Percentiles rank a stretch among this genome's conserved stretches.
Evolutionary conservation across 2,329 filamentous ascomycete species (phyloP).

Genomic region (Arthrocladium fulminans): DNA sequence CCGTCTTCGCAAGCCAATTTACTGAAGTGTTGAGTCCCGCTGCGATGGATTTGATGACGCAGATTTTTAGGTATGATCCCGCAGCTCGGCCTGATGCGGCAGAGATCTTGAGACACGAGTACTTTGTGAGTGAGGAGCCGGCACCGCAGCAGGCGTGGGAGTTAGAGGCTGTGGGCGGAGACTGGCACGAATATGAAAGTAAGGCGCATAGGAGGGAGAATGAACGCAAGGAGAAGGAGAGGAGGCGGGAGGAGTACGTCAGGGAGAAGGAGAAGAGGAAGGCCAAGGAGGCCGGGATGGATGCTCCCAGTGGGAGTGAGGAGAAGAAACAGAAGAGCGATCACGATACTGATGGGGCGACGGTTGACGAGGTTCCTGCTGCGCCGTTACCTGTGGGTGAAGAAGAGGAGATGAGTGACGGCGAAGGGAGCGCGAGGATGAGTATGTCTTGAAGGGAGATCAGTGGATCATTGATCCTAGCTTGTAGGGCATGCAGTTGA

Average conservation of each 20-base stretch:
- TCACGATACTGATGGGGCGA: slow-evolving; percentile 7
- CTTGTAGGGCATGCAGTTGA: background rate
- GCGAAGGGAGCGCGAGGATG: slow-evolving; percentile 22
- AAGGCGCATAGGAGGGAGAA: slow-evolving; percentile 89
- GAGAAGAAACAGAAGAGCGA: slow-evolving; percentile 7
- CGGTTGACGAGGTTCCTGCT: slow-evolving; percentile 8
- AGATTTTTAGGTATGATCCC: slow-evolving; percentile 88
- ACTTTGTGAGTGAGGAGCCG: slow-evolving; percentile 79
- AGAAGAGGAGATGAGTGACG: slow-evolving; percentile 17
- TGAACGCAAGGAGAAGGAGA: slow-evolving; percentile 55
- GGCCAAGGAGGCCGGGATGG: slow-evolving; percentile 25
- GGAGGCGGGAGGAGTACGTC: slow-evolving; percentile 36
- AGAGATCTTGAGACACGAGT: slow-evolving; percentile 75
- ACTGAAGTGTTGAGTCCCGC: slow-evolving; percentile 64
- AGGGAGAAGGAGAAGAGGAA: slow-evolving; percentile 44
- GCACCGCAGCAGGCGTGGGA: slow-evolving; percentile 67
- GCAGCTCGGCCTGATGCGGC: slow-evolving; percentile 71
- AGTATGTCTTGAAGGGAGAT: slow-evolving; percentile 19
- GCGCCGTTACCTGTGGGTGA: slow-evolving; percentile 4
- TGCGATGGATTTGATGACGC: slow-evolving; percentile 70
- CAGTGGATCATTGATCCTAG: background rate
- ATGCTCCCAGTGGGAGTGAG: background rate
- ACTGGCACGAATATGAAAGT: slow-evolving; percentile 98
- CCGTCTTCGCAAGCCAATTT: slow-evolving; percentile 43
- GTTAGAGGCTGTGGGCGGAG: slow-evolving; percentile 73